Evolutionary conservation across 345 rosid species (phyloP), one percentile per base, ranked within the genome.

Genomic region (Eucalyptus erythrocorys): DNA sequence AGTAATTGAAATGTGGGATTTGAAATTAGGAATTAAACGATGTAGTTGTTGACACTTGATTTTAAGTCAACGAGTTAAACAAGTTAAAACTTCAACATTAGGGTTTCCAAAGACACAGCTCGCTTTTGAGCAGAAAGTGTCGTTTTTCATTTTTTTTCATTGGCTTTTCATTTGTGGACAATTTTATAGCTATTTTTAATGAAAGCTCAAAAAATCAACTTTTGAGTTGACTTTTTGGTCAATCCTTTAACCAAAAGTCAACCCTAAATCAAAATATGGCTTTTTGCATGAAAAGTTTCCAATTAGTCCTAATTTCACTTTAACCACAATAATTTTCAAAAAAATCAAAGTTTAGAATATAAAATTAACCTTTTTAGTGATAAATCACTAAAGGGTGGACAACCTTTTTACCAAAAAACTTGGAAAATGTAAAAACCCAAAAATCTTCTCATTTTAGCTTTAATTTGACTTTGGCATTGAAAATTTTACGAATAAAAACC

Each of bases 21-120:
- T 71, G 5, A 71, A 71, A 71, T 9, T 71, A 37, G 81, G 13
- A 37, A 34, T 71, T 71, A 37, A 6, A 34, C 2, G 4, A 4
- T 37, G 12, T 37, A 34, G 81, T 37, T 16, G 3, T 55, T 55
- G 30, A 9, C 0, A 24, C 27, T 24, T 55, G 30, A 55, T 8
- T 55, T 55, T 22, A 22, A 22, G 30, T 9, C 0, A 12, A 55
- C 12, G 3, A 0, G 61, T 55, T 19, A 22, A 12, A 8, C 22
- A 22, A 55, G 30, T 21, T 55, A 22, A 55, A 55, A 55, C 11
- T 24, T 55, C 13, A 24, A 55, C 27, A 55, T 55, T 55, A 55
- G 61, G 2, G 61, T 55, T 55, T 55, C 13, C 27, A 22, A n/a
- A n/a, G n/a, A n/a, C n/a, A n/a, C n/a, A n/a, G n/a, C n/a, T n/a